Evolutionary conservation across 805 yeast species (phyloP).

Genomic region (Schwanniomyces pseudopolymorphus): DNA sequence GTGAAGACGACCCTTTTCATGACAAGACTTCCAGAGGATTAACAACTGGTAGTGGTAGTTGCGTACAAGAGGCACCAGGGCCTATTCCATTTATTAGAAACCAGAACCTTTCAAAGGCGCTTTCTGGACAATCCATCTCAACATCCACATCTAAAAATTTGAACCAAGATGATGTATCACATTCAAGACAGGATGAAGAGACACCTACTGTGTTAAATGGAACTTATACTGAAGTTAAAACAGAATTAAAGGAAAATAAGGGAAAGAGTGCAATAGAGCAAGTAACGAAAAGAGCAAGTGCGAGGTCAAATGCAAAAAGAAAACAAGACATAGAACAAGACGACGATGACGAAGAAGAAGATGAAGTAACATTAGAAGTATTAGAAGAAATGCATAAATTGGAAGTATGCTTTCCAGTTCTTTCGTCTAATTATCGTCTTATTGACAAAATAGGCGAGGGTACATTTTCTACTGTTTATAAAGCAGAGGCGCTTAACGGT

Average conservation of each 20-base stretch:
- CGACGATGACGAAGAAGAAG: conserved; percentile 18
- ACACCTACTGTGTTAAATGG: background rate
- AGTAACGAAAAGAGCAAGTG: background rate
- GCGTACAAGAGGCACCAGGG: background rate
- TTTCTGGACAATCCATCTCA: background rate
- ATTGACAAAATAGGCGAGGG: conserved; percentile 68
- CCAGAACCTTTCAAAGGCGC: conserved; percentile 14
- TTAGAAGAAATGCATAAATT: conserved; percentile 58
- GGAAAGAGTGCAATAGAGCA: background rate
- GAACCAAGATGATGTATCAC: background rate
- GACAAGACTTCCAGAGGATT: conserved; percentile 11
- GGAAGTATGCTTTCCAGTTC: conserved; percentile 52
- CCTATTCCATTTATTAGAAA: conserved; percentile 14
- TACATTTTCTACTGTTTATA: conserved; percentile 61
- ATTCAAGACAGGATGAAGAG: background rate
- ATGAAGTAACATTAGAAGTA: conserved; percentile 52
- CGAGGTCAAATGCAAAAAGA: background rate
- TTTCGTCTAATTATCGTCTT: conserved; percentile 48
- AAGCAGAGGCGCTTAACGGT: conserved; percentile 54
- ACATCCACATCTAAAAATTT: background rate
- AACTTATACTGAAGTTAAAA: background rate
- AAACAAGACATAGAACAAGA: background rate
- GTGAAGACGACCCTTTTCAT: conserved; percentile 29
- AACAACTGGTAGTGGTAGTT: background rate
- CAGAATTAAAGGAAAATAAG: background rate